Percentiles rank a stretch among this genome's conserved stretches.
phyloP scores from a whole-genome alignment of 2,329 filamentous ascomycete species.

The Teratosphaeria zuluensis region DNA sequence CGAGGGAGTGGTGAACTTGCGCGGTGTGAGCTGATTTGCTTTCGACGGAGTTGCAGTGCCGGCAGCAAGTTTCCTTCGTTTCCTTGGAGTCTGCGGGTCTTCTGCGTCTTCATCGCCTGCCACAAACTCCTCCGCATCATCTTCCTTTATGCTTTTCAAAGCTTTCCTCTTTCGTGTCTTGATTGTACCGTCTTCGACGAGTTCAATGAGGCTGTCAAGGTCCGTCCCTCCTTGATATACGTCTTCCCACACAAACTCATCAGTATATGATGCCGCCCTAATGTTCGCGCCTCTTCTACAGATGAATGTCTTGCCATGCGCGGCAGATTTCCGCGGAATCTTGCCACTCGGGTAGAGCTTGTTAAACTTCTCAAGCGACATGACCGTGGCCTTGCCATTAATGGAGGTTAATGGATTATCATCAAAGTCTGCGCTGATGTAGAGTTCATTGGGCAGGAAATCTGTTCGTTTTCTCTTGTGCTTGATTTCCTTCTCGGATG shows the following conservation, averaged over 20 bases:
- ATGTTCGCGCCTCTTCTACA: slow-evolving; percentile 86
- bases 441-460: slow-evolving; percentile 74
- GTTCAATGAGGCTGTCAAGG: slow-evolving; percentile 54
- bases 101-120: slow-evolving; percentile 32
- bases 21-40: slow-evolving; percentile 37
- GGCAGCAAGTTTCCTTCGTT: slow-evolving; percentile 39
- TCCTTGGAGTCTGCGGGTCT: slow-evolving; percentile 36
- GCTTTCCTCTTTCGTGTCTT: slow-evolving; percentile 49
- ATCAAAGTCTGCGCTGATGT: slow-evolving; percentile 81
- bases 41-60: slow-evolving; percentile 35
- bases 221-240: slow-evolving; percentile 61
- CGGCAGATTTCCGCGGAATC: slow-evolving; percentile 60
- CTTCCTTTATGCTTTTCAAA: slow-evolving; percentile 15
- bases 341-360: slow-evolving; percentile 63
- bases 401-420: slow-evolving; percentile 79
- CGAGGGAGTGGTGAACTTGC: slow-evolving; percentile 51
- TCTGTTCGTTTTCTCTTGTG: slow-evolving; percentile 74
- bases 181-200: slow-evolving; percentile 64
- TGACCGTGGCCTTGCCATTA: slow-evolving; percentile 74
- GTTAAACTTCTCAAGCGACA: slow-evolving; percentile 62
- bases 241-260: slow-evolving; percentile 88
- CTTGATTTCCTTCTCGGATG: slow-evolving; percentile 77
- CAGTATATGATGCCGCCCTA: slow-evolving; percentile 78
- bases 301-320: slow-evolving; percentile 78
- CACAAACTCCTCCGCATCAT: slow-evolving; percentile 38